phyloP scores from a whole-genome alignment of 2,329 filamentous ascomycete species.

The Microdochium paspali region DNA sequence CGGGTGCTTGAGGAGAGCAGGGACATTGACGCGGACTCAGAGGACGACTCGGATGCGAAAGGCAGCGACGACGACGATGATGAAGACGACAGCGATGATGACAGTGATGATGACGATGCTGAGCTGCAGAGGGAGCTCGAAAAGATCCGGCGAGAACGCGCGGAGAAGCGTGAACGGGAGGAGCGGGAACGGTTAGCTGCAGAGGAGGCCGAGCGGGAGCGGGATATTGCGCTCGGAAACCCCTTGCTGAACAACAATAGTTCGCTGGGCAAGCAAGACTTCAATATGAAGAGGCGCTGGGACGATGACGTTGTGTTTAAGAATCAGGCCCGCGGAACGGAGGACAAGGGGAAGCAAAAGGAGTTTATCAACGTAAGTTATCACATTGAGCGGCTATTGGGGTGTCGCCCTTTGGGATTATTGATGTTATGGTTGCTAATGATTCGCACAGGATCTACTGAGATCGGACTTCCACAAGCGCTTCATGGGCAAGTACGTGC shows the following conservation, averaged over 20 bases:
- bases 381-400: too few species aligned
- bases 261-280: constrained; percentile 53
- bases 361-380: constrained; percentile 87
- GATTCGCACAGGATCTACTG: constrained; percentile 82
- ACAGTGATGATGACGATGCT: constrained; percentile 75
- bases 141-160: constrained; percentile 82
- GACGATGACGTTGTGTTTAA: constrained; percentile 99
- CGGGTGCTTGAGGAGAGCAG: constrained; percentile 80
- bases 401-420: too few species aligned
- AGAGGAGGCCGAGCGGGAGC: constrained; percentile 76
- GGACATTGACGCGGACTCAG: constrained; percentile 74
- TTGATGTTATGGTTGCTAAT: too few species aligned
- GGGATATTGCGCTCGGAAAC: constrained; percentile 86
- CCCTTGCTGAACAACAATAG: constrained; percentile 62
- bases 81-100: constrained; percentile 46
- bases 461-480: constrained; percentile 96
- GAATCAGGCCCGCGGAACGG: constrained; percentile 92
- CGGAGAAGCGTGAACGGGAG: constrained; percentile 71
- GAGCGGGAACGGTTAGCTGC: constrained; percentile 72
- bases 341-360: constrained; percentile 79
- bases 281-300: constrained; percentile 84
- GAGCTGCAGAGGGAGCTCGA: constrained; percentile 88
- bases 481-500: constrained; percentile 73
- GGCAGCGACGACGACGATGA: constrained; percentile 43
- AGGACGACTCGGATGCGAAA: constrained; percentile 47